Evolutionary conservation across 768 basidiomycete species (phyloP).

Genomic region (Favolaschia claudopus): DNA sequence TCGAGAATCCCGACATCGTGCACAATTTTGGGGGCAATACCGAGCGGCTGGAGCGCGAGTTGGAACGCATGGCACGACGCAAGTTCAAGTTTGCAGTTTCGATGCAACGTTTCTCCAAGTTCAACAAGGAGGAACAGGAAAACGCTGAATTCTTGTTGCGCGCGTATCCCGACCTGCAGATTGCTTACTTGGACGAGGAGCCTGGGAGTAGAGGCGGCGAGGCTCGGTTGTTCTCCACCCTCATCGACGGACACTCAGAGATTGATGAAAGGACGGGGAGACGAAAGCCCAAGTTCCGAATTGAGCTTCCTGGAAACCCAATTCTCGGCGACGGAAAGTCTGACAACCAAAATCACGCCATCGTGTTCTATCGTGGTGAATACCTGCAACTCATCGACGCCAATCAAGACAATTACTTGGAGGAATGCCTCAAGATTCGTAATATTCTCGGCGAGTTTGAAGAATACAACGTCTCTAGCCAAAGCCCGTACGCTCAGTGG

Average conservation of each 20-base stretch:
- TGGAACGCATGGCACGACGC: constrained; percentile 95
- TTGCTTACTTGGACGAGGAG: constrained; percentile 98
- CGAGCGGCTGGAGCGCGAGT: constrained; percentile 92
- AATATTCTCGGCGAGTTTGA: constrained; percentile 98
- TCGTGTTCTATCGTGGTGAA: constrained; percentile 98
- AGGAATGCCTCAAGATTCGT: constrained; percentile 98
- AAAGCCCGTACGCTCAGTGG: constrained; percentile 96
- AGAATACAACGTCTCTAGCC: constrained; percentile 87
- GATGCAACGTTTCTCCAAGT: constrained; percentile 99
- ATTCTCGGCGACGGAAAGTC: constrained; percentile 99
- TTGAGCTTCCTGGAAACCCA: constrained; percentile 97
- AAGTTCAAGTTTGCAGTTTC: constrained; percentile 99
- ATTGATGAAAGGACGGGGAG: constrained; percentile 87
- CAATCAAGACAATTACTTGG: constrained; percentile 99
- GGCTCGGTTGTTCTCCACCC: constrained; percentile 85
- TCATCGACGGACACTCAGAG: constrained; percentile 98
- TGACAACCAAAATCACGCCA: constrained; percentile 99
- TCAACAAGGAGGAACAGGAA: constrained; percentile 99
- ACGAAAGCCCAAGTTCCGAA: constrained; percentile 95
- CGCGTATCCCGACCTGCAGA: constrained; percentile 98
- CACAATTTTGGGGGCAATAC: constrained; percentile 97
- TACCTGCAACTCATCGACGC: constrained; percentile 99
- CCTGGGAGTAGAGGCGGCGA: constrained; percentile 89
- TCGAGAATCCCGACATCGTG: constrained; percentile 98
- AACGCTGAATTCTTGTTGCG: constrained; percentile 98